Evolutionary conservation across 2,329 filamentous ascomycete genomes (phyloP).

Genomic region (Dactylonectria estremocensis): DNA sequence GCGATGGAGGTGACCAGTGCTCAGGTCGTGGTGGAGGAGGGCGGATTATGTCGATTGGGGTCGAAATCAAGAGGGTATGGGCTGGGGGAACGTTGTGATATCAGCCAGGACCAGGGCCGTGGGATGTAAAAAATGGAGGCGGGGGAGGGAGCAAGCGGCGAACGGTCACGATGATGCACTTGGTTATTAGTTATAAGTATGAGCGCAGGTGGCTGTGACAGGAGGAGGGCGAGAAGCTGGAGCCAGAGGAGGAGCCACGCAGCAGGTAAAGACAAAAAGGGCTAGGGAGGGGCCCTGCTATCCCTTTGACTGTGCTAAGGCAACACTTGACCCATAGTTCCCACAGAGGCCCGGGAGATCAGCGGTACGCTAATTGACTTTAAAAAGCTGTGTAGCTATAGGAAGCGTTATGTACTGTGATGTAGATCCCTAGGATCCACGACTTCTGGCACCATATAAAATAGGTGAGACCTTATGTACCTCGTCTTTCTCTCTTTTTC

Average conservation of each 20-base stretch:
- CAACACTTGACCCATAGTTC: no score
- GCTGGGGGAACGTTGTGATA: conserved; percentile 32
- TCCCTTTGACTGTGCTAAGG: no score
- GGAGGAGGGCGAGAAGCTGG: no score
- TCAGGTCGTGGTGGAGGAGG: conserved; percentile 27
- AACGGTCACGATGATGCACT: no score
- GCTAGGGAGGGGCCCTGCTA: conserved; percentile 37
- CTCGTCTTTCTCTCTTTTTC: no score
- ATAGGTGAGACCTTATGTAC: no score
- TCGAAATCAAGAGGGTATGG: conserved; percentile 28
- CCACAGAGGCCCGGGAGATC: no score
- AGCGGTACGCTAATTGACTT: no score
- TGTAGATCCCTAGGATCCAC: no score
- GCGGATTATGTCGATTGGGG: conserved; percentile 13
- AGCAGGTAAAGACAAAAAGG: conserved; percentile 45
- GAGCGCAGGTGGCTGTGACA: conserved; percentile 32
- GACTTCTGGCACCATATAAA: no score
- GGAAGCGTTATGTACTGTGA: no score
- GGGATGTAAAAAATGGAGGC: conserved; percentile 24
- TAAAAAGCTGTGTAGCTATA: no score
- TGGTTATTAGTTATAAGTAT: conserved; percentile 47
- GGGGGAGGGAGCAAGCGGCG: conserved; percentile 32
- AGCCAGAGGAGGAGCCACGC: conserved; percentile 43
- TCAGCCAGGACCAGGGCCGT: conserved; percentile 30
- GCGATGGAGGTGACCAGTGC: conserved; percentile 24